Evolutionary conservation across 2,329 filamentous ascomycete genomes (phyloP).

Genomic region (Aspergillus flavus): DNA sequence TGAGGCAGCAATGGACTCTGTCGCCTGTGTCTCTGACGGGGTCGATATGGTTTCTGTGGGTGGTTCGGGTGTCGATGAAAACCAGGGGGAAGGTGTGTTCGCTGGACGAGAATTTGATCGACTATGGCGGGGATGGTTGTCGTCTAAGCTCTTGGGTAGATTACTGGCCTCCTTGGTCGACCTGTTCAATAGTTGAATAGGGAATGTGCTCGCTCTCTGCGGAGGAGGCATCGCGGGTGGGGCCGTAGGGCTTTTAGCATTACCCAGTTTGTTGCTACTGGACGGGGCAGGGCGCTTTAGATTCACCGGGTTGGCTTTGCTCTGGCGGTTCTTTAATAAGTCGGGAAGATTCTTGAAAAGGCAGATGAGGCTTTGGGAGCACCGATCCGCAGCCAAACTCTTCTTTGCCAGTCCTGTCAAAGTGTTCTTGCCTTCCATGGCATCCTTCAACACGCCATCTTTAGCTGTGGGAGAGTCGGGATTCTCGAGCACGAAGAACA

Average conservation of each 20-base stretch:
- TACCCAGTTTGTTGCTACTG: conserved; percentile 17
- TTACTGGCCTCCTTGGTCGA: conserved; percentile 28
- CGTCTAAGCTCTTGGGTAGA: conserved; percentile 36
- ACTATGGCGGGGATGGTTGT: conserved; percentile 22
- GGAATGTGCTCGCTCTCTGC: conserved; percentile 45
- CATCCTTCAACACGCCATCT: conserved; percentile 79
- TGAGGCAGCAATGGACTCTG: conserved; percentile 25
- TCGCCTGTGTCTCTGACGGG: conserved; percentile 28
- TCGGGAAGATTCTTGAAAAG: conserved; percentile 85
- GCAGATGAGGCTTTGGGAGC: conserved; percentile 72
- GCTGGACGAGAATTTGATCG: conserved; percentile 20
- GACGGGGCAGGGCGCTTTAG: conserved; percentile 52
- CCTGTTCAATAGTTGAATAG: conserved; percentile 34
- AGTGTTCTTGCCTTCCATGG: conserved; percentile 79
- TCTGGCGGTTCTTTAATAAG: conserved; percentile 61
- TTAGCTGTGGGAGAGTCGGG: conserved; percentile 63
- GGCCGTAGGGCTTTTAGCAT: conserved; percentile 17
- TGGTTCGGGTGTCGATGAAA: conserved; percentile 29
- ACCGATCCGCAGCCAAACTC: conserved; percentile 86
- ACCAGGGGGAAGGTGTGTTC: conserved; percentile 26
- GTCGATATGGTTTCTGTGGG: conserved; percentile 34
- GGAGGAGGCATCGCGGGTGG: conserved; percentile 26
- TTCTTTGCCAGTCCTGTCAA: conserved; percentile 76
- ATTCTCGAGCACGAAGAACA: conserved; percentile 68
- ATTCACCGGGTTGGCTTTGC: conserved; percentile 48